Base-by-base conservation (phyloP, 1,284 basidiomycete species). In the Mycocalia duriaeana region DNA sequence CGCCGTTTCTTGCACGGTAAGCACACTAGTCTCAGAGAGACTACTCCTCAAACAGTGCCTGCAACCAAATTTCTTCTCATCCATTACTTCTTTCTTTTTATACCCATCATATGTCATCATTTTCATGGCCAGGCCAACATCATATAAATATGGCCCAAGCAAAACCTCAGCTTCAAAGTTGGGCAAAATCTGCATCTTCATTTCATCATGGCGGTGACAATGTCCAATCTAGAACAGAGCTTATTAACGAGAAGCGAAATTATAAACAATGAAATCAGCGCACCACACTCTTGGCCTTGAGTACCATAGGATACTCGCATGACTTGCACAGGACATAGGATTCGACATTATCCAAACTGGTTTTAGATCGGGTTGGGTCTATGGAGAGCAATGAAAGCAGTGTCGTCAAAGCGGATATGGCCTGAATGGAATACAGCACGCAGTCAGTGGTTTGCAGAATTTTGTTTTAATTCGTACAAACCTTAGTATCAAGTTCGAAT, bases 401-500 rank as follows among this genome's bases (percentile, higher is more conserved):
- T 34, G 64, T 57, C 7, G 62, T 57, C 24, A 77, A 64, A 5
- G 65, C 65, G 41, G 65, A 55, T 34, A 74, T 68, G 6, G 73
- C 78, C 76, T 82, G 46, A 25, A 43, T 24, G 44, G 31, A 25
- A 38, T 38, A 31, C 42, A 18, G 53, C 9, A 16, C 44, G 14
- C n/a, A 14, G 26, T 36, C 24, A 20, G 6, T 14, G 42, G 20
- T 26, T n/a, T n/a, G 4, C 48, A 25, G 25, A 31, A 6, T 25
- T 20, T 6, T 40, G n/a, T 25, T 18, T 46, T 22, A 24, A 53
- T 64, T 5, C 48, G n/a, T n/a, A n/a, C n/a, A n/a, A n/a, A 79
- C 84, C 71, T 76, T 77, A 7, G 69, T 67, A 59, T 87, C 82
- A 46, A 69, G 73, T 14, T 67, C 64, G 49, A 87, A 88, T 13